These are phyloP conservation scores for Podosphaera xanthii DNA, from an alignment of 2,329 filamentous ascomycete species.

Conservation along the genomic window DNA sequence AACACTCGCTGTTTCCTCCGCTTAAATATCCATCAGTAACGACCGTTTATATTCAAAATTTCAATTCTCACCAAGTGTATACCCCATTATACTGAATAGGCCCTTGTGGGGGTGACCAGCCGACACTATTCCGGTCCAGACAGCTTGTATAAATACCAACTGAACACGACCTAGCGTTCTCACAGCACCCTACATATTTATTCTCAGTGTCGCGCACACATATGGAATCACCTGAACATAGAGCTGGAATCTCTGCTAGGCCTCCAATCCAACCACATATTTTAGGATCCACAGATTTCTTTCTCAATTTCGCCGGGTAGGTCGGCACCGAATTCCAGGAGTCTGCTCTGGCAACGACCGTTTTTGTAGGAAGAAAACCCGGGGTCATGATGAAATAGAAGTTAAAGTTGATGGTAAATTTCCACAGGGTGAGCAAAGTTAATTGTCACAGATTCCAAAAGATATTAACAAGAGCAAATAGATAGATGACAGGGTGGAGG, in stretches of 20 bases:
- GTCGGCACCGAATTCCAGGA: neutral
- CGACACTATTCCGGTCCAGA: constrained; percentile 11
- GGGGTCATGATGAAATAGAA: neutral
- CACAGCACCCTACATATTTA: constrained; percentile 13
- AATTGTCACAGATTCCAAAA: no score
- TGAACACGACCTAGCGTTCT: constrained; percentile 12
- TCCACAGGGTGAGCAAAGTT: neutral
- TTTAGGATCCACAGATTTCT: constrained; percentile 8
- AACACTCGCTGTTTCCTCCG: constrained; percentile 8
- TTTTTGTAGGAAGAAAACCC: neutral
- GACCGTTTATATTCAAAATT: neutral
- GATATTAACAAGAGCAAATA: no score
- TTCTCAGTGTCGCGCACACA: constrained; percentile 14
- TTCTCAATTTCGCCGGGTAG: constrained; percentile 9
- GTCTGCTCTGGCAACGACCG: neutral
- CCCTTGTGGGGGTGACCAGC: constrained; percentile 7
- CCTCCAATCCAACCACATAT: constrained; percentile 16
- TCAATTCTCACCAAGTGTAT: constrained; percentile 11
- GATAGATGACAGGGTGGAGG: no score
- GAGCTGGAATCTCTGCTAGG: constrained; percentile 6
- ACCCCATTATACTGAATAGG: constrained; percentile 11
- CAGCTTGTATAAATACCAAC: constrained; percentile 14
- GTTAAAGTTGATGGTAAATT: neutral
- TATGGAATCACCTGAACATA: constrained; percentile 11
- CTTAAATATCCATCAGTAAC: constrained; percentile 8